Evolutionary conservation across 1,284 basidiomycete species (phyloP), one percentile per base, ranked within the genome.

Genomic region (Ustilago loliicola): DNA sequence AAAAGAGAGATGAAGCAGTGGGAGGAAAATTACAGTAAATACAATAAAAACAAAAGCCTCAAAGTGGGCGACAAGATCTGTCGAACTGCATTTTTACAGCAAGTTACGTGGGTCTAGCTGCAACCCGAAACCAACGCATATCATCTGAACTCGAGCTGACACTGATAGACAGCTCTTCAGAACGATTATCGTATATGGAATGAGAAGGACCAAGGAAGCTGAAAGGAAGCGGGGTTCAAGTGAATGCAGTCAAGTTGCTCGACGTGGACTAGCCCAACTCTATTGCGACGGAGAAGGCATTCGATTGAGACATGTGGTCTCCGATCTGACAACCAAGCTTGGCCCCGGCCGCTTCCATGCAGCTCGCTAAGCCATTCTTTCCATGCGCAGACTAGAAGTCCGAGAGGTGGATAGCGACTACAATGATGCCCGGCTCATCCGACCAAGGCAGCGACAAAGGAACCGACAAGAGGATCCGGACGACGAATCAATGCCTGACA

Each of bases 261-360:
- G 27, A 50, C 25, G 47, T 50, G 47, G 47, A 50, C 47, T 50
- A 50, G 47, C 15, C 2, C 47, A 29, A 29, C 47, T 50, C 27
- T 27, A 19, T 27, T 27, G 10, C 47, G 23, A 25, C 47, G 25
- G 47, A 25, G 23, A 29, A 50, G 48, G 5, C 11, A 9, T 50
- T 5, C 0, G 15, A 50, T 27, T 50, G 48, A 50, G 48, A 50
- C 48, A 50, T 50, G 48, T 50, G 48, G 27, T 27, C 48, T 21
- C 11, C 45, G 45, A 23, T 47, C 45, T 47, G 45, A 47, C 45
- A 38, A 38, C 36, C 36, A 38, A 38, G 36, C 36, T 10, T 15
- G 36, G 9, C 15, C 36, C 36, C 3, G 9, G 3, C 15, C 3
- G 6, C 42, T 45, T 45, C 42, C 3, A 45, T 8, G 42, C 42